These are phyloP conservation scores for Ophiocordyceps robertsii DNA, from an alignment of 2,329 filamentous ascomycete species.

Conservation along the genomic window DNA sequence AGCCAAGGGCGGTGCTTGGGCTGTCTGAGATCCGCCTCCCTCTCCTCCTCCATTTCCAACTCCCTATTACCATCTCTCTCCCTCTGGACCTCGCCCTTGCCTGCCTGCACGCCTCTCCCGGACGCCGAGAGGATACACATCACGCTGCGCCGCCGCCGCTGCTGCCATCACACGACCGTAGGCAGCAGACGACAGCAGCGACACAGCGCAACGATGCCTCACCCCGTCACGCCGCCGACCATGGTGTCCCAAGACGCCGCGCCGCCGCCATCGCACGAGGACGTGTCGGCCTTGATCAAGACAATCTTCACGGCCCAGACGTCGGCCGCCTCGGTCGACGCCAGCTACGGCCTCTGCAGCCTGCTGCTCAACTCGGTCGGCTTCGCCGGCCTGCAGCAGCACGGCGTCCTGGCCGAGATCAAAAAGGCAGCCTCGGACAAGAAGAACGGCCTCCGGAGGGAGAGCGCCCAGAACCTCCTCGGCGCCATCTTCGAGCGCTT, in stretches of 20 bases:
- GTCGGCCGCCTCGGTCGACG: conserved; percentile 55
- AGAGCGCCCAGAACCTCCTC: conserved; percentile 88
- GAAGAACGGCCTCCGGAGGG: conserved; percentile 74
- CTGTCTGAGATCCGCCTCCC: too few species aligned
- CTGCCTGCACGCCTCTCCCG: too few species aligned
- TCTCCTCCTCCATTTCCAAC: too few species aligned
- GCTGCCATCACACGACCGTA: not conserved
- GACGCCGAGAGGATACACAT: not conserved
- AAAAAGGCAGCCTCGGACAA: conserved; percentile 78
- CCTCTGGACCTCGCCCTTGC: too few species aligned
- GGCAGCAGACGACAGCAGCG: not conserved
- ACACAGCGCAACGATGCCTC: conserved; percentile 25
- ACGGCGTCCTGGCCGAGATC: conserved; percentile 40
- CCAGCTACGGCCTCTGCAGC: conserved; percentile 47
- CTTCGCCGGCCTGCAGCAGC: conserved; percentile 36
- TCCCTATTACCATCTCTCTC: too few species aligned
- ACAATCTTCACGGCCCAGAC: conserved; percentile 57
- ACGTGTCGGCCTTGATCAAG: conserved; percentile 50
- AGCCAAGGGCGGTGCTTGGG: too few species aligned
- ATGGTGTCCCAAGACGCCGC: conserved; percentile 33
- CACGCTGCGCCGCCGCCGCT: not conserved
- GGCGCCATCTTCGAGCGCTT: conserved; percentile 90
- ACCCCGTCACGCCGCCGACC: conserved; percentile 33
- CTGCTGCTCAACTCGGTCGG: conserved; percentile 41
- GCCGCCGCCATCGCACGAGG: conserved; percentile 50